phyloP scores from a whole-genome alignment of 495 filamentous ascomycete species.

The Aspergillus egyptiacus region DNA sequence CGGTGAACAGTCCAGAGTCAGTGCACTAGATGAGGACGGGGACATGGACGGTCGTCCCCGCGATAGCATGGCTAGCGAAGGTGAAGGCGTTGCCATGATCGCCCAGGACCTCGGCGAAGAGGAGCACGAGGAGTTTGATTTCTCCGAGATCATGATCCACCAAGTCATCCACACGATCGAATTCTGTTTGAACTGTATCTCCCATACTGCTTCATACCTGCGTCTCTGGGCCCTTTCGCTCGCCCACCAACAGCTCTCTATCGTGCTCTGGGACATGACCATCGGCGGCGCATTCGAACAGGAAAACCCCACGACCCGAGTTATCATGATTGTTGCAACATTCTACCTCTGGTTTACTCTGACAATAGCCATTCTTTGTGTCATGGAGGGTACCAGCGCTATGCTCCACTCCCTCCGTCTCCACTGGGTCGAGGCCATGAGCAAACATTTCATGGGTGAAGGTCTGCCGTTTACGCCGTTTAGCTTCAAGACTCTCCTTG shows the following conservation, averaged over 20 bases:
- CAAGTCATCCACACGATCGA: conserved; percentile 99
- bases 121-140: conserved; percentile 93
- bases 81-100: conserved; percentile 88
- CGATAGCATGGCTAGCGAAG: conserved; percentile 69
- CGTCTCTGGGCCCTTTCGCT: conserved; percentile 97
- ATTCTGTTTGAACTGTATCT: conserved; percentile 98
- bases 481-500: conserved; percentile 78
- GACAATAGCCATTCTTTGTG: conserved; percentile 64
- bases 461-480: conserved; percentile 90
- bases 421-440: conserved; percentile 99
- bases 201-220: conserved; percentile 96
- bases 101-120: conserved; percentile 71
- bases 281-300: conserved; percentile 63
- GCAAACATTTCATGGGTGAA: conserved; percentile 97
- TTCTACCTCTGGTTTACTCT: conserved; percentile 88
- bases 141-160: conserved; percentile 94
- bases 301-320: conserved; percentile 57
- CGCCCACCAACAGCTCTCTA: conserved; percentile 94
- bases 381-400: conserved; percentile 83
- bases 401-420: conserved; percentile 93
- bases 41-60: conserved; percentile 52
- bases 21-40: conserved; percentile 77
- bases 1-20: conserved; percentile 78
- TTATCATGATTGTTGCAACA: conserved; percentile 68
- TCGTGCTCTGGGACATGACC: conserved; percentile 96